Evolutionary conservation across 1,284 basidiomycete species (phyloP), one percentile per base, ranked within the genome.

Genomic region (Ganoderma resinaceum): DNA sequence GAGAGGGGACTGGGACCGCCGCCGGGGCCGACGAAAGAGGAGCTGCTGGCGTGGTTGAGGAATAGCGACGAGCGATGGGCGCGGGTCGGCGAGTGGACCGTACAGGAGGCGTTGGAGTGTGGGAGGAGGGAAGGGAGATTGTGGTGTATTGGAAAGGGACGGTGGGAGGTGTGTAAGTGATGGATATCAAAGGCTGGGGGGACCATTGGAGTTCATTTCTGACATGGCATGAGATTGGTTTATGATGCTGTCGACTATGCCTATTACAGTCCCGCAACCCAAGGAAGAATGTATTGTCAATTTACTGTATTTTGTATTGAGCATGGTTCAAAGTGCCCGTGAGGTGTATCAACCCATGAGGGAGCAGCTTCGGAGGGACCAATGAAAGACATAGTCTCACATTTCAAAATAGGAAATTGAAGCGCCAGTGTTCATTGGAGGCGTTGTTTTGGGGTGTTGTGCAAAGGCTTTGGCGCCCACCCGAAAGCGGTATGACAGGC

Each of bases 51-150:
- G 5, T 81, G 81, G 73, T 74, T 91, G 71, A 80, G 78, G 70
- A 76, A 78, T 52, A 80, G 76, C 55, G 91, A 93, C 73, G 88
- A 85, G 69, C 81, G 86, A 62, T 93, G 91, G 92, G 82, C 81
- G 67, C 82, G 82, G 70, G 78, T 93, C 9, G 88, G 89, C 0
- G 82, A 84, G 61, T 92, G 89, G 87, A 81, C 82, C 61, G 82
- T 93, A 0, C 82, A 86, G 67, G 90, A 90, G 61, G 86, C 89
- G 2, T 71, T 93, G 74, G 79, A 84, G 62, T 76, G 82, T 64
- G 79, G 89, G 55, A 78, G 78, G 68, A 76, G 73, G 38, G 81
- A 84, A 65, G 85, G 83, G 2, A 79, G 82, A 70, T 81, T 83
- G 3, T 89, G 85, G 85, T 78, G 79, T 68, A 76, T 85, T 62